Evolutionary conservation across 352 stramenopile genomes (phyloP).

Genomic region (Pythium vanterpoolii): DNA sequence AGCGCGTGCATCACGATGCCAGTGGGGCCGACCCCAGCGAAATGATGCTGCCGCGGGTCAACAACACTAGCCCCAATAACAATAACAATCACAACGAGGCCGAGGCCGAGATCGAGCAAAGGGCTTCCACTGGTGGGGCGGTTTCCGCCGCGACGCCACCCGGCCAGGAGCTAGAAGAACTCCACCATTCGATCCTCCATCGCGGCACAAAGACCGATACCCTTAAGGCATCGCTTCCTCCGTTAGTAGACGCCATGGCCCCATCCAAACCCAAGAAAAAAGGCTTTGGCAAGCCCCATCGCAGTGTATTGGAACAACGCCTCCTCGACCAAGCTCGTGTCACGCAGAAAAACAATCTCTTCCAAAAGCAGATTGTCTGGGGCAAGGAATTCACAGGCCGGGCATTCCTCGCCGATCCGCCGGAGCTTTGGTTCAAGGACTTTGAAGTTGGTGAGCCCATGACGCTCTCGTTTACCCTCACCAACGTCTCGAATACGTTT

Average conservation of each 20-base stretch:
- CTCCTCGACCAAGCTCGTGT: constrained; percentile 42
- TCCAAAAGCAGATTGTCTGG: constrained; percentile 74
- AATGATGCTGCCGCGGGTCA: constrained; percentile 20
- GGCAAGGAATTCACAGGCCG: constrained; percentile 73
- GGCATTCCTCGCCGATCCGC: constrained; percentile 80
- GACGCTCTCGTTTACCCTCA: constrained; percentile 68
- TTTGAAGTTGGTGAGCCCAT: constrained; percentile 80
- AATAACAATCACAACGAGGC: constrained; percentile 26
- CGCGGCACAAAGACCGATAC: not conserved
- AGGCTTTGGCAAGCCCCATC: constrained; percentile 45
- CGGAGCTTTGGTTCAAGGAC: constrained; percentile 86
- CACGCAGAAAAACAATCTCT: constrained; percentile 53
- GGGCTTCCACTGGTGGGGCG: not conserved
- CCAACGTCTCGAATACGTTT: constrained; percentile 91
- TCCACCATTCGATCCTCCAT: constrained; percentile 17
- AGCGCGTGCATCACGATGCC: constrained; percentile 10
- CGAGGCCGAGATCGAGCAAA: constrained; percentile 2
- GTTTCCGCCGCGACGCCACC: constrained; percentile 1
- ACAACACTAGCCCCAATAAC: no score
- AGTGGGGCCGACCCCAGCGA: not conserved
- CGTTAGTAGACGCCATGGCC: not conserved
- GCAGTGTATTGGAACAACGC: constrained; percentile 61
- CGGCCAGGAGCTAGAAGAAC: constrained; percentile 22
- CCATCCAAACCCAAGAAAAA: constrained; percentile 18
- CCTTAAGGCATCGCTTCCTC: not conserved